phyloP scores from a whole-genome alignment of 83 land plant species.

The Picea abies region DNA sequence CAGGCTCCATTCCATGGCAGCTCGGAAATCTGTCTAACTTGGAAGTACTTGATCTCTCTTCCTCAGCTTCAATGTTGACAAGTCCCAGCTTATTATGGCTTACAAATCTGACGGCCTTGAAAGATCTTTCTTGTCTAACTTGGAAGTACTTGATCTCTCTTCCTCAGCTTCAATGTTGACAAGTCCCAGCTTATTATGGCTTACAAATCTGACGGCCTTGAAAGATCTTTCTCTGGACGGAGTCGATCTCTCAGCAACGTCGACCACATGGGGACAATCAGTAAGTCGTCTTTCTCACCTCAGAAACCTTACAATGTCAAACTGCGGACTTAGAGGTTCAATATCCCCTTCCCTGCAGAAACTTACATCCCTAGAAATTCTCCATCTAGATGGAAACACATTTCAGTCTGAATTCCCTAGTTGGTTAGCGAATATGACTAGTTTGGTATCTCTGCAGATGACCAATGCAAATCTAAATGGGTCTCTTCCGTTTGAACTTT shows the following conservation, averaged over 20 bases:
- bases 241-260: neutral
- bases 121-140: neutral
- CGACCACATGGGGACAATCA: neutral
- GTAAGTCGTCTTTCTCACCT: conserved; percentile 8
- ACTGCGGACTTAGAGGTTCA: neutral
- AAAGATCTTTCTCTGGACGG: neutral
- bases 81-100: too few relatives aligned
- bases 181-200: too few relatives aligned
- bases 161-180: neutral
- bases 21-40: conserved; percentile 1
- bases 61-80: neutral
- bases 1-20: conserved; percentile 1
- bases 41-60: neutral
- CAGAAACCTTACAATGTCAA: conserved; percentile 2
- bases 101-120: too few relatives aligned
- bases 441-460: neutral
- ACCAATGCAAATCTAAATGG: neutral
- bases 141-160: neutral
- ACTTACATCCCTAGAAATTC: neutral
- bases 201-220: too few relatives aligned
- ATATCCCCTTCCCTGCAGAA: neutral
- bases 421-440: too few relatives aligned
- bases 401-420: neutral
- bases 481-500: conserved; percentile 1
- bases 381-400: neutral